A percentile compares a stretch with the other conserved stretches of the same genome.
Evolutionary conservation across 1,284 basidiomycete genomes (phyloP).

Genomic region (Fomitopsis palustris): DNA sequence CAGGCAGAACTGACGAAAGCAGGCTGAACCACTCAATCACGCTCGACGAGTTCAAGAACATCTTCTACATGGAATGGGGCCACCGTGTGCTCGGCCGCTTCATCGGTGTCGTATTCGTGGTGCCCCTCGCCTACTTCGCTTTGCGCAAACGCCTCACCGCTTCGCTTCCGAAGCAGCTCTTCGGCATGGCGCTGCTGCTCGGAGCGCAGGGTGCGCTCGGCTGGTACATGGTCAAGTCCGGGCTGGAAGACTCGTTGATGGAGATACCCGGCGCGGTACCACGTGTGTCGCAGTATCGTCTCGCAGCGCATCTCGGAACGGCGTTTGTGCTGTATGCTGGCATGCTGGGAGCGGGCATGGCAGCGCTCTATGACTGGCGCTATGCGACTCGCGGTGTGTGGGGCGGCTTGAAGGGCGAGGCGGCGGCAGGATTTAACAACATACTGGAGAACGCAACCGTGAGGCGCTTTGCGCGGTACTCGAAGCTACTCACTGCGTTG

Average conservation of each 20-base stretch:
- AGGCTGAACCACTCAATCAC: constrained; percentile 89
- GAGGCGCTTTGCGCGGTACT: constrained; percentile 55
- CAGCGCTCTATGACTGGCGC: constrained; percentile 79
- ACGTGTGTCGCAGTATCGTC: constrained; percentile 94
- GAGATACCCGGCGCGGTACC: constrained; percentile 83
- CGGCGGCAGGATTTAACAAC: constrained; percentile 41
- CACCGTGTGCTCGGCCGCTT: constrained; percentile 93
- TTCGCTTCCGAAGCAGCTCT: constrained; percentile 60
- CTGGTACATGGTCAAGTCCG: constrained; percentile 99
- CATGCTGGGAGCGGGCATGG: constrained; percentile 85
- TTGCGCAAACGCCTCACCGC: constrained; percentile 64
- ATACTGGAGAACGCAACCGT: constrained; percentile 56
- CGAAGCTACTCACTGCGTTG: constrained; percentile 66
- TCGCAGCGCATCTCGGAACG: constrained; percentile 91
- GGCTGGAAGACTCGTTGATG: constrained; percentile 82
- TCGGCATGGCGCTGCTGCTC: constrained; percentile 75
- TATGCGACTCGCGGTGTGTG: constrained; percentile 48
- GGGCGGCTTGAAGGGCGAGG: constrained; percentile 37
- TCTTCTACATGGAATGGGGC: constrained; percentile 99
- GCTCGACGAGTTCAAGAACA: constrained; percentile 90
- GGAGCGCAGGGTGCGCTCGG: constrained; percentile 91
- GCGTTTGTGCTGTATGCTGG: constrained; percentile 90
- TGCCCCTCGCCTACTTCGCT: constrained; percentile 79
- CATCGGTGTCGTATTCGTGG: constrained; percentile 80
- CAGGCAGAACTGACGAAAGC: neutral